Base-by-base conservation (phyloP, 2,329 filamentous ascomycete species). In the Epichloe typhina region DNA sequence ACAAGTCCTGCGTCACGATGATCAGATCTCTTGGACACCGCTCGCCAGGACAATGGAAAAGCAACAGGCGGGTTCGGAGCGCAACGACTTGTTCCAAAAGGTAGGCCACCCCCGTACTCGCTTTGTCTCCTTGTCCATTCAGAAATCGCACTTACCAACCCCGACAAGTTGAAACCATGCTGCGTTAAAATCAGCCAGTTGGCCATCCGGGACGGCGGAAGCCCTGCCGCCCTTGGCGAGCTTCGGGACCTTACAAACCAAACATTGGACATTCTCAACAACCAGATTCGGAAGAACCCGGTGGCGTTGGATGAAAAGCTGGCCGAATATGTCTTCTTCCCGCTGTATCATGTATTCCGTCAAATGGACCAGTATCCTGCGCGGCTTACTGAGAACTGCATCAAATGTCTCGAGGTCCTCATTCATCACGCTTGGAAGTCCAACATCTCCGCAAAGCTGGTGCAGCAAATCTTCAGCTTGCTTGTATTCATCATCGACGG, bases 301-400 rank as follows among this genome's bases (percentile, higher is more conserved):
- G 63, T 69, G 2, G 69, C 71, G 0, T 65, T 97, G 17, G 88
- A 96, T 64, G 76, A 83, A 49, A 91, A 89, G 64, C 71, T 97
- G 17, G 88, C 90, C 13, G 90, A 96, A 70, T 98, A 97, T 72
- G 78, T 86, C 61, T 97, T 97, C 72, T 95, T 96, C 55, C 93
- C 93, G 0, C 72, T 98, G 0, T 89, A 88, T 0, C 85, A 93
- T 58, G 80, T 97, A 39, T 83, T 98, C 59, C 83, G 88, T 52
- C 77, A 82, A 55, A 84, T 87, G 57, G 79, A 85, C 55, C 74
- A 77, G 46, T 80, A 90, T 50, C 82, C 90, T 1, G 77, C 86
- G 45, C 76, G 77, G 37, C 72, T 87, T 40, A 70, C 93, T 7
- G 93, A 98, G 64, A 68, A 86, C 42, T 83, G 84, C 33, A 73